Percentiles rank a stretch among this genome's conserved stretches.
Conservation (phyloP, 2,329 filamentous ascomycete species). For the Cladosporium sp. region DNA sequence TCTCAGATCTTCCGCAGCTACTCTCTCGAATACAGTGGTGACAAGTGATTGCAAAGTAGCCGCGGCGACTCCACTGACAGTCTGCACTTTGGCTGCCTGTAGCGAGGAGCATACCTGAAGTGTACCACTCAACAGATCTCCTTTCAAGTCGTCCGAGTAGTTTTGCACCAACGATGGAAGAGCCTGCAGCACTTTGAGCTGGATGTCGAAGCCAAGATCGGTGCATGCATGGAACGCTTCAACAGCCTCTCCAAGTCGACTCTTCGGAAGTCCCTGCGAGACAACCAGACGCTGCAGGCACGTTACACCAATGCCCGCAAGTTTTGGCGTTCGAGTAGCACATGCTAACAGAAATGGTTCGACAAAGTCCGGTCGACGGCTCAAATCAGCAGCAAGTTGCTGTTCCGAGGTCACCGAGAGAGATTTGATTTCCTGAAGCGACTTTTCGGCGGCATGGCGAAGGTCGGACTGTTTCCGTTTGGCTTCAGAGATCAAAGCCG, state of each 20-base stretch:
- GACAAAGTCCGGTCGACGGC: slow-evolving; percentile 77
- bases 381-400: slow-evolving; percentile 74
- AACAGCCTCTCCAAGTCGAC: slow-evolving; percentile 80
- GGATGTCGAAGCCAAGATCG: slow-evolving; percentile 73
- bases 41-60: slow-evolving; percentile 95
- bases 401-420: slow-evolving; percentile 73
- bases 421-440: slow-evolving; percentile 81
- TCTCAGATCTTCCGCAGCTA: slow-evolving; percentile 75
- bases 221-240: slow-evolving; percentile 85
- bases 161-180: slow-evolving; percentile 87
- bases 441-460: slow-evolving; percentile 88
- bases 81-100: slow-evolving; percentile 86
- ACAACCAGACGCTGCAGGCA: slow-evolving; percentile 89
- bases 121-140: slow-evolving; percentile 75
- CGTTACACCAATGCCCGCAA: slow-evolving; percentile 81
- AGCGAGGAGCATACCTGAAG: slow-evolving; percentile 90
- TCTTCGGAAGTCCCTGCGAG: slow-evolving; percentile 73
- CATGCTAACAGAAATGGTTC: slow-evolving; percentile 95
- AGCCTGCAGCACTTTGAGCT: slow-evolving; percentile 92
- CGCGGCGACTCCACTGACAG: slow-evolving; percentile 92
- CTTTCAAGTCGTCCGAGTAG: slow-evolving; percentile 78
- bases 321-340: slow-evolving; percentile 83
- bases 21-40: slow-evolving; percentile 90
- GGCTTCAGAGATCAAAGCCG: slow-evolving; percentile 60
- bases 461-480: slow-evolving; percentile 93